phyloP scores from a whole-genome alignment of 2,329 filamentous ascomycete species.

The Aspergillus quadrilineatus region DNA sequence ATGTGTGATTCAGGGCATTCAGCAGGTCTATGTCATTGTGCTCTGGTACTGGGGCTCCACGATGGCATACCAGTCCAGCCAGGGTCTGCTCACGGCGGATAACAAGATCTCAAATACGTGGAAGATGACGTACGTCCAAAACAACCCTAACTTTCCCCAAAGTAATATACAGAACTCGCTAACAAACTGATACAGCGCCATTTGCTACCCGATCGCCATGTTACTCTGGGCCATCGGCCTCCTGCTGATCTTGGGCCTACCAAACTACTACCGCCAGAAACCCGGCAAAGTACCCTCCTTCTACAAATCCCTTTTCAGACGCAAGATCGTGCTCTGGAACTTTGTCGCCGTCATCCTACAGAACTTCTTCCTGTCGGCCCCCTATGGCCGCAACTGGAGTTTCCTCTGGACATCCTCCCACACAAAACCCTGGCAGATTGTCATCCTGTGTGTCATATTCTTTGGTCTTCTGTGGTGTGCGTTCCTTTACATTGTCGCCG shows the following conservation, averaged over 20 bases:
- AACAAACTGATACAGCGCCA: slow-evolving; percentile 39
- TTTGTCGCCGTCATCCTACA: slow-evolving; percentile 63
- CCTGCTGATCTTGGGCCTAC: slow-evolving; percentile 59
- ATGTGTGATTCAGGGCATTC: slow-evolving; percentile 64
- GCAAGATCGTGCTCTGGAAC: slow-evolving; percentile 68
- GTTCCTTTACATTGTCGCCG: slow-evolving; percentile 48
- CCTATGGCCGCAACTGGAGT: slow-evolving; percentile 66
- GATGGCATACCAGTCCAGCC: slow-evolving; percentile 47
- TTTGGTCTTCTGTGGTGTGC: slow-evolving; percentile 58
- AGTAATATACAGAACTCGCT: background rate
- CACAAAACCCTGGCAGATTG: slow-evolving; percentile 56
- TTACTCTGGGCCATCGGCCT: slow-evolving; percentile 59
- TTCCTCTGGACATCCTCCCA: slow-evolving; percentile 62
- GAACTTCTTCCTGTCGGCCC: slow-evolving; percentile 66
- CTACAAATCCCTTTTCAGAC: slow-evolving; percentile 60
- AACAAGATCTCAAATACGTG: slow-evolving; percentile 43
- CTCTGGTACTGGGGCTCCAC: slow-evolving; percentile 67
- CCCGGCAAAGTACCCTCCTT: slow-evolving; percentile 65
- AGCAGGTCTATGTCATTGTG: slow-evolving; percentile 63
- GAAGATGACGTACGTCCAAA: slow-evolving; percentile 41
- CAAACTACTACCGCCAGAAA: slow-evolving; percentile 64
- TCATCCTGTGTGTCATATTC: slow-evolving; percentile 51
- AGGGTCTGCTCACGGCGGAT: slow-evolving; percentile 41
- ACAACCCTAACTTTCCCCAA: background rate
- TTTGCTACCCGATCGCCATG: slow-evolving; percentile 58